Conservation (phyloP, 2,329 filamentous ascomycete genomes). For the Pleurostoma richardsiae region DNA sequence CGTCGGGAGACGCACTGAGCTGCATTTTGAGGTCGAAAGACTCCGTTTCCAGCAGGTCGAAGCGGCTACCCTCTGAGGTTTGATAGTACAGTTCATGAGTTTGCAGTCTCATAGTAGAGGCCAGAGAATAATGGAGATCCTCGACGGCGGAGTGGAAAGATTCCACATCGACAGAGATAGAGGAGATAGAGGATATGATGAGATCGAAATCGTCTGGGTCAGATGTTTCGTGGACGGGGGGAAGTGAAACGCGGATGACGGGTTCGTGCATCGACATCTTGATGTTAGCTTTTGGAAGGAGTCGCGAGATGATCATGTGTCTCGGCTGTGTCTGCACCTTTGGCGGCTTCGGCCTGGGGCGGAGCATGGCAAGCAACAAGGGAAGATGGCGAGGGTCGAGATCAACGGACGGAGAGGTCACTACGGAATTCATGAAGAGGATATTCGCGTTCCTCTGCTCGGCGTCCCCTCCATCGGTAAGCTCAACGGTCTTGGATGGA, state of each 20-base stretch:
- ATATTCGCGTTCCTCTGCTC: constrained; percentile 94
- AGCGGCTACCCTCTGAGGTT: constrained; percentile 73
- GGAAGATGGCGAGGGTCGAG: constrained; percentile 89
- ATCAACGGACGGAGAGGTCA: constrained; percentile 93
- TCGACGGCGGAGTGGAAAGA: constrained; percentile 88
- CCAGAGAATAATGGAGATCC: constrained; percentile 81
- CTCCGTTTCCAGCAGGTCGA: constrained; percentile 84
- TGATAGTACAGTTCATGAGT: constrained; percentile 94
- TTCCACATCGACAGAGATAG: constrained; percentile 86
- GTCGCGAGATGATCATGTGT: constrained; percentile 75
- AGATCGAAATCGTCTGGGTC: constrained; percentile 84
- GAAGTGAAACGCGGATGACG: constrained; percentile 83
- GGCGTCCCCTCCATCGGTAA: constrained; percentile 63
- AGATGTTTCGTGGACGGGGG: constrained; percentile 62
- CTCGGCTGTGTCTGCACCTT: constrained; percentile 35
- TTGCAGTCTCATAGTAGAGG: constrained; percentile 75
- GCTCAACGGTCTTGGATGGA: constrained; percentile 87
- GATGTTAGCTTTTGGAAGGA: constrained; percentile 88
- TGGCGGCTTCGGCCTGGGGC: constrained; percentile 41
- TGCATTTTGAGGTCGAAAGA: constrained; percentile 83
- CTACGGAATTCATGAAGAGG: constrained; percentile 89
- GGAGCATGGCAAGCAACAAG: constrained; percentile 71
- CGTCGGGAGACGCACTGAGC: constrained; percentile 77
- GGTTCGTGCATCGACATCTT: constrained; percentile 97
- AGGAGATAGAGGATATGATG: constrained; percentile 91